Conservation (phyloP, 2,329 filamentous ascomycete genomes). For the Colletotrichum simmondsii region DNA sequence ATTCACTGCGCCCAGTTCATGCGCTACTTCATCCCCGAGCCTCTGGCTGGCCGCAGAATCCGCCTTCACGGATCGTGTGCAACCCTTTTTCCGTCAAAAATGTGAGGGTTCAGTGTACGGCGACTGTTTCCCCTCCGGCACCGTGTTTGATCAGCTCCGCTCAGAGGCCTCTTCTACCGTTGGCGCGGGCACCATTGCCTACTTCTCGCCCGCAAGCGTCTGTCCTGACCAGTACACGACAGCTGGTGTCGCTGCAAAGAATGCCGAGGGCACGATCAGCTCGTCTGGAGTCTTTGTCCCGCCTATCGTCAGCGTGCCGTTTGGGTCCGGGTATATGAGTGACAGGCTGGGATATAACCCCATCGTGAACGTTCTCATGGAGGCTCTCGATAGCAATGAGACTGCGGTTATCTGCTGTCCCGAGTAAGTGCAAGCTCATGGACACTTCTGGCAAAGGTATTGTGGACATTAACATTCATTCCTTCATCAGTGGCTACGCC, state of each 20-base stretch:
- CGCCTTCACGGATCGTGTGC: not conserved
- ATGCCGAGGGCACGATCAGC: conserved; percentile 1
- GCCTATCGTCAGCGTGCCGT: not conserved
- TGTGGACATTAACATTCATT: accelerated
- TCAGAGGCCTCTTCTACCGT: not conserved
- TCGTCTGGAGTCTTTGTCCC: conserved; percentile 16
- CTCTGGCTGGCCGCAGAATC: not conserved
- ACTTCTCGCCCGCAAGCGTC: conserved; percentile 39
- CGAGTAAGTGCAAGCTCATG: not conserved
- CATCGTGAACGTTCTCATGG: conserved; percentile 14
- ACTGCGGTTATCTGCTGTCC: conserved; percentile 17
- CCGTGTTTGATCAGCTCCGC: conserved; percentile 22
- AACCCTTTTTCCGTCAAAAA: not conserved
- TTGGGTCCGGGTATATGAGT: not conserved
- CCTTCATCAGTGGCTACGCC: not conserved
- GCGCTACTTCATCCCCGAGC: conserved; percentile 32
- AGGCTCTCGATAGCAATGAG: not conserved
- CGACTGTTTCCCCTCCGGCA: conserved; percentile 39
- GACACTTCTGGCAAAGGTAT: no score
- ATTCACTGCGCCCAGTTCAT: conserved; percentile 41
- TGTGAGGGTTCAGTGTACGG: conserved; percentile 24
- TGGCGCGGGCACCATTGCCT: conserved; percentile 17
- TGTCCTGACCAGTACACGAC: conserved; percentile 41
- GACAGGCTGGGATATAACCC: not conserved
- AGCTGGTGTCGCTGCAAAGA: conserved; percentile 31